Evolutionary conservation across 2,329 filamentous ascomycete species (phyloP).

Genomic region (Acrocalymma vagum): DNA sequence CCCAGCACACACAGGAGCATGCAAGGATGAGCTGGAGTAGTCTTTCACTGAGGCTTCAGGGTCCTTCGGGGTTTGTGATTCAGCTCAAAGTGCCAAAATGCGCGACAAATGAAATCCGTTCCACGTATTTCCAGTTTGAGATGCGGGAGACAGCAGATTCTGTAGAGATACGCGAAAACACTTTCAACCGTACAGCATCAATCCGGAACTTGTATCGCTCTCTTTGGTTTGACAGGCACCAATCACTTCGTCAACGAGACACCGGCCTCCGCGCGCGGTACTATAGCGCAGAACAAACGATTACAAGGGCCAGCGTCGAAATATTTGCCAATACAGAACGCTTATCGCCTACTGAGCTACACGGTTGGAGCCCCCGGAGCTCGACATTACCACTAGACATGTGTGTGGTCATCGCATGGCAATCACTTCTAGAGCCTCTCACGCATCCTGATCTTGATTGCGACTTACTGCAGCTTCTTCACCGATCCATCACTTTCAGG

Average conservation of each 20-base stretch:
- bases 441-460: constrained; percentile 10
- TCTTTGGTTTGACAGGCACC: too few relatives aligned
- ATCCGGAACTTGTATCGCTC: too few relatives aligned
- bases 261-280: too few relatives aligned
- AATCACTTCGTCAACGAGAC: too few relatives aligned
- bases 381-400: constrained; percentile 9
- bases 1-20: constrained; percentile 7
- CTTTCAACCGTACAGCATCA: too few relatives aligned
- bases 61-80: constrained; percentile 10
- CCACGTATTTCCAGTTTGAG: constrained; percentile 11
- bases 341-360: constrained; percentile 8
- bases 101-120: constrained; percentile 8
- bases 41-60: too few relatives aligned
- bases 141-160: constrained; percentile 6
- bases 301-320: too few relatives aligned
- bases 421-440: constrained; percentile 10
- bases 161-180: too few relatives aligned
- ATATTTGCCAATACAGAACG: too few relatives aligned
- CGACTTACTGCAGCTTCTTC: constrained; percentile 7
- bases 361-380: constrained; percentile 6
- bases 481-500: constrained; percentile 8
- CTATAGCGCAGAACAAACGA: too few relatives aligned
- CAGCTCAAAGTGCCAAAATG: constrained; percentile 9
- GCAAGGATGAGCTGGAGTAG: too few relatives aligned
- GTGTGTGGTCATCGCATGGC: constrained; percentile 9